Conservation (phyloP, 805 yeast species). For the Wickerhamomyces strasburgensis region DNA sequence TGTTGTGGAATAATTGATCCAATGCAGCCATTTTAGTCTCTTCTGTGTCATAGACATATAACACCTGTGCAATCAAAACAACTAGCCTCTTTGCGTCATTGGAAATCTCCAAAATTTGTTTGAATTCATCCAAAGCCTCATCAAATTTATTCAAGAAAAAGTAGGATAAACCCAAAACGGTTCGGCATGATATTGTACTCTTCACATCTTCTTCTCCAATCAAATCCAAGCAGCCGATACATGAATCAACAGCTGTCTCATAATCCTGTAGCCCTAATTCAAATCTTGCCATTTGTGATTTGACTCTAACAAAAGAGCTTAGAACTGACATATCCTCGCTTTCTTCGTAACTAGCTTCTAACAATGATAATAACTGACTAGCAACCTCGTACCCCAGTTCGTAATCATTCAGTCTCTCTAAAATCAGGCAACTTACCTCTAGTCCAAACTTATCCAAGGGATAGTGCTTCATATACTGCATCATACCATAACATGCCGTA, state of each 20-base stretch:
- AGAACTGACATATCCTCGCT: constrained; percentile 45
- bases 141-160: constrained; percentile 63
- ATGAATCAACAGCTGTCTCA: constrained; percentile 53
- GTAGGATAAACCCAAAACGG: constrained; percentile 66
- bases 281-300: constrained; percentile 69
- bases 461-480: constrained; percentile 53
- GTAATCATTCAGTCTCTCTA: constrained; percentile 70
- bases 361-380: constrained; percentile 36
- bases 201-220: constrained; percentile 29
- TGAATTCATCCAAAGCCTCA: constrained; percentile 63
- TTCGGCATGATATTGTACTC: constrained; percentile 49
- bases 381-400: constrained; percentile 48
- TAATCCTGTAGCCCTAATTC: constrained; percentile 56
- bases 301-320: constrained; percentile 49
- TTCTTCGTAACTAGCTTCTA: constrained; percentile 55
- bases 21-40: constrained; percentile 79
- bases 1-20: constrained; percentile 69
- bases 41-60: constrained; percentile 70
- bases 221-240: constrained; percentile 49
- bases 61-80: constrained; percentile 68
- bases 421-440: constrained; percentile 45
- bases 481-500: constrained; percentile 62
- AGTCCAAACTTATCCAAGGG: constrained; percentile 58
- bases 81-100: constrained; percentile 63
- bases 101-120: constrained; percentile 50